These are phyloP conservation scores for Atkinsonella hypoxylon DNA, from an alignment of 2,329 filamentous ascomycete genomes.

Conservation along the genomic window DNA sequence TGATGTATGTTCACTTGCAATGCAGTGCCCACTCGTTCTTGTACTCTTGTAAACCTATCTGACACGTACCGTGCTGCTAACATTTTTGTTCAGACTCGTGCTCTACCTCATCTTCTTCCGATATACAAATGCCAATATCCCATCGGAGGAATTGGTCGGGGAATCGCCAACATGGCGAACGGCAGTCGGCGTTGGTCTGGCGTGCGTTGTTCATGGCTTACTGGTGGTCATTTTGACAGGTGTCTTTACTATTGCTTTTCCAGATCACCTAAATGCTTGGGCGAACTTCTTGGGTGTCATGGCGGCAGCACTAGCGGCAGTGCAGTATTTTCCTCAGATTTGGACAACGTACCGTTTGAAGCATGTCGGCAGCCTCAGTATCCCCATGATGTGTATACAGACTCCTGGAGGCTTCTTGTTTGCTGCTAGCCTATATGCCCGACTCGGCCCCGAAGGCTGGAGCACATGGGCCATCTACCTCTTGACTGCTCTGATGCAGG, in stretches of 20 bases:
- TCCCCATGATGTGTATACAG: conserved; percentile 97
- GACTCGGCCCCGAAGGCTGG: conserved; percentile 77
- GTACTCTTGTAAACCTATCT: neutral
- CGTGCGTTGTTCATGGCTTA: conserved; percentile 68
- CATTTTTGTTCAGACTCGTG: conserved; percentile 50
- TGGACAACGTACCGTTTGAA: conserved; percentile 79
- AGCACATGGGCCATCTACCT: conserved; percentile 91
- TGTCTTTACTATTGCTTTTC: conserved; percentile 52
- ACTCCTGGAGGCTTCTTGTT: conserved; percentile 88
- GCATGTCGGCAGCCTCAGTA: conserved; percentile 81
- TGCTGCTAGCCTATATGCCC: conserved; percentile 67
- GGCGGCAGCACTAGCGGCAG: conserved; percentile 63
- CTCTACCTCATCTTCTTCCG: conserved; percentile 95
- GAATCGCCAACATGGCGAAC: conserved; percentile 61
- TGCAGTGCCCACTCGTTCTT: neutral
- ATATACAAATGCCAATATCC: conserved; percentile 40
- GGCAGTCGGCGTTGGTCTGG: conserved; percentile 60
- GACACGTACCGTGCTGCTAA: conserved; percentile 10
- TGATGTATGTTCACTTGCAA: conserved; percentile 56
- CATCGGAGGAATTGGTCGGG: conserved; percentile 35
- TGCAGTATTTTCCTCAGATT: conserved; percentile 95
- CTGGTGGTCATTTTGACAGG: conserved; percentile 55
- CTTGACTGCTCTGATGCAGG: conserved; percentile 77
- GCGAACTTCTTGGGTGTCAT: conserved; percentile 76
- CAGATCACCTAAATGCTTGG: conserved; percentile 58